These are phyloP conservation scores for Sporisorium sorghi DNA, from an alignment of 1,284 basidiomycete species.

Conservation along the genomic window DNA sequence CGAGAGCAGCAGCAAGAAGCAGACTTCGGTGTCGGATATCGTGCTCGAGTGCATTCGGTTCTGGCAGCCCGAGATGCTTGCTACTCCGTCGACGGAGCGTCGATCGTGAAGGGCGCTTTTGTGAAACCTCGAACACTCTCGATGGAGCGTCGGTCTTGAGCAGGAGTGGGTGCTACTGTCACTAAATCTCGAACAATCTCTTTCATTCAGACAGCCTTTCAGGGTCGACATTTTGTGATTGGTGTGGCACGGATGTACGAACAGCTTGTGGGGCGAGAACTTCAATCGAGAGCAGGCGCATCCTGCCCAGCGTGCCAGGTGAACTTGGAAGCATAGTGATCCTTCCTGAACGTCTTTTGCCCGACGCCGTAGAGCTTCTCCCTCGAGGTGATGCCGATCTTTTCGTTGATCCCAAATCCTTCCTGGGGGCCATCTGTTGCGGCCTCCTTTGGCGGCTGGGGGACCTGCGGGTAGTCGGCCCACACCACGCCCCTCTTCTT, in stretches of 20 bases:
- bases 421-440: slow-evolving; percentile 19
- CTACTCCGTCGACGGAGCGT: background rate
- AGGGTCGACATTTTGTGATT: too few relatives aligned
- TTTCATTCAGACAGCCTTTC: too few relatives aligned
- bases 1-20: slow-evolving; percentile 6
- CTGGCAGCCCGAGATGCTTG: slow-evolving; percentile 32
- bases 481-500: slow-evolving; percentile 62
- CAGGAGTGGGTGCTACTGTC: too few relatives aligned
- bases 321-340: slow-evolving; percentile 62
- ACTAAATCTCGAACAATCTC: too few relatives aligned
- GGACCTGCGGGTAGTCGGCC: slow-evolving; percentile 55
- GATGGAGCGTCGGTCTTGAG: too few relatives aligned
- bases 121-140: too few relatives aligned
- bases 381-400: slow-evolving; percentile 54
- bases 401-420: slow-evolving; percentile 53
- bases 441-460: slow-evolving; percentile 9
- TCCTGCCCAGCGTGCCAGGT: slow-evolving; percentile 61
- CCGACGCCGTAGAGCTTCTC: slow-evolving; percentile 65
- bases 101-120: background rate
- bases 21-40: slow-evolving; percentile 24
- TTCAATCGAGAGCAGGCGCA: slow-evolving; percentile 41
- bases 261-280: background rate
- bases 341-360: slow-evolving; percentile 53
- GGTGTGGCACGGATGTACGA: background rate
- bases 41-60: slow-evolving; percentile 37